Evolutionary conservation across 2,329 filamentous ascomycete species (phyloP).

Genomic region (Penicillium sp.): DNA sequence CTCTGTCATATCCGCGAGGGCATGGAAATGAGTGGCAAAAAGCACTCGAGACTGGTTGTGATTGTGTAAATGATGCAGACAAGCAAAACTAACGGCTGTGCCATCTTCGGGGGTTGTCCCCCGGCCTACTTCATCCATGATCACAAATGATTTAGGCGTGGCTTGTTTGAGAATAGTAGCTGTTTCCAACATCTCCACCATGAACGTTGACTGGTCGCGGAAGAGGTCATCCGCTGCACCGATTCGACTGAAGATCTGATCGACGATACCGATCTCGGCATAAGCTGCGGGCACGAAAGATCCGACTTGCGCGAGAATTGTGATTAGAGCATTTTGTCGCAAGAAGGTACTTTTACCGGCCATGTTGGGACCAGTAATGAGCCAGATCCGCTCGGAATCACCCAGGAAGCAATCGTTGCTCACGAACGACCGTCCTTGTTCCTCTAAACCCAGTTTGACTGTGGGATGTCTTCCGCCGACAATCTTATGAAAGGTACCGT

Average conservation of each 20-base stretch:
- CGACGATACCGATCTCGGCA: conserved; percentile 85
- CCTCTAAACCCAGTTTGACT: conserved; percentile 77
- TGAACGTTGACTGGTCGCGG: conserved; percentile 93
- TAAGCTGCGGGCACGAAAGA: conserved; percentile 88
- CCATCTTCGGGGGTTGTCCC: conserved; percentile 94
- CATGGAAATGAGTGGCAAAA: conserved; percentile 95
- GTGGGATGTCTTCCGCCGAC: conserved; percentile 87
- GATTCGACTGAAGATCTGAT: conserved; percentile 90
- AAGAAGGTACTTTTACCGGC: conserved; percentile 95
- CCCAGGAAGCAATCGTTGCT: conserved; percentile 83
- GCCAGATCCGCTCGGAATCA: conserved; percentile 68
- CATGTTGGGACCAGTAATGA: conserved; percentile 90
- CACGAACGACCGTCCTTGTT: conserved; percentile 78
- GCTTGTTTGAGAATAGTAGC: conserved; percentile 84
- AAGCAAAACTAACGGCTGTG: conserved; percentile 83
- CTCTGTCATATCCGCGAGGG: conserved; percentile 71
- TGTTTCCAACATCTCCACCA: conserved; percentile 99
- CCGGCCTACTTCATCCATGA: conserved; percentile 97
- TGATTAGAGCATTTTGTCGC: conserved; percentile 91
- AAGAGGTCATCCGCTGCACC: conserved; percentile 96
- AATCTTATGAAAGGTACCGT: conserved; percentile 67
- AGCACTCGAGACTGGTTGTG: conserved; percentile 76
- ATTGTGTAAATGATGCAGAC: conserved; percentile 76
- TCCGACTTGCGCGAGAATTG: conserved; percentile 87
- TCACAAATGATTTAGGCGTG: conserved; percentile 81